Percentiles rank a stretch among this genome's conserved stretches.
Evolutionary conservation across 345 rosid species (phyloP).

Genomic region (Sonneratia alba): DNA sequence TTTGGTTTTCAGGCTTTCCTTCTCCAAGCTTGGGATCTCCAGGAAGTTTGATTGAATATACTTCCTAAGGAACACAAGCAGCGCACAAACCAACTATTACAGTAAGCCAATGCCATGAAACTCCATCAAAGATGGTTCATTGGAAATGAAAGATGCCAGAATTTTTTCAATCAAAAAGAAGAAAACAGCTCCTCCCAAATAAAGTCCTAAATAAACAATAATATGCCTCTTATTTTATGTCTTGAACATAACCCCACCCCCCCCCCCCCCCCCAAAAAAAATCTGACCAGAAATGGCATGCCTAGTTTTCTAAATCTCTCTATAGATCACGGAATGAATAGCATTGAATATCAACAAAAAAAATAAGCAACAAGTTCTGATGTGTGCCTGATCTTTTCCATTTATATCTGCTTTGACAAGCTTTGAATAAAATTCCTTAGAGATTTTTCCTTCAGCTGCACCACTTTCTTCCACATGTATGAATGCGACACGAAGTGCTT

Average conservation of each 20-base stretch:
- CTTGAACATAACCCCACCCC: neutral
- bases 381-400: constrained; percentile 94
- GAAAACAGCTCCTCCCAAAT: neutral
- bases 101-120: neutral
- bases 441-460: constrained; percentile 36
- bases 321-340: neutral
- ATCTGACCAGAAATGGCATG: neutral
- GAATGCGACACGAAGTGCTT: constrained; percentile 96
- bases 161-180: neutral
- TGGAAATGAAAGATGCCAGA: neutral
- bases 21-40: constrained; percentile 98
- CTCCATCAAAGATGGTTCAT: neutral
- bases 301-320: neutral
- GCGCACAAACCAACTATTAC: neutral
- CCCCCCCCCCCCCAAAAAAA: neutral
- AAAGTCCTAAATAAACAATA: neutral
- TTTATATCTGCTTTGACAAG: constrained; percentile 94
- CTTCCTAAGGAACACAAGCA: constrained; percentile 40
- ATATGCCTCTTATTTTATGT: neutral
- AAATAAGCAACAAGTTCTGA: neutral
- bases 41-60: constrained; percentile 89
- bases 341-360: neutral
- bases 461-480: constrained; percentile 81
- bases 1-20: constrained; percentile 99
- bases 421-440: constrained; percentile 67